Percentiles rank a stretch among this genome's conserved stretches.
These are phyloP conservation scores for Ogataea nonfermentans DNA, from an alignment of 805 yeast genomes.

Conservation along the genomic window DNA sequence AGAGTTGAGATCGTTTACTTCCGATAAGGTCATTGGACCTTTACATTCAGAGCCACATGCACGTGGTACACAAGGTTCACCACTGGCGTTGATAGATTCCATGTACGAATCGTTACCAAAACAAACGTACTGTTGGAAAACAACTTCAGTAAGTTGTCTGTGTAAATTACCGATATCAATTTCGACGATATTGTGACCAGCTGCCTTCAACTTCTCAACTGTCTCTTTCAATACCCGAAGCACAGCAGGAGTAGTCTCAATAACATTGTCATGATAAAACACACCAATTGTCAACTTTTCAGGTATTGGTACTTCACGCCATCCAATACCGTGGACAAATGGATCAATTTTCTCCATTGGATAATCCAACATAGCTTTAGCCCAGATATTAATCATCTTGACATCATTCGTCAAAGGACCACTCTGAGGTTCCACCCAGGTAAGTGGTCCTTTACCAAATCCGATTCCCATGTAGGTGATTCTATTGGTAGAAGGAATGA, in stretches of 20 bases:
- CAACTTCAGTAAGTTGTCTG: conserved; percentile 7
- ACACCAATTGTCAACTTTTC: conserved; percentile 44
- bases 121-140: conserved; percentile 6
- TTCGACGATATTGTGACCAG: conserved; percentile 52
- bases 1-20: conserved; percentile 1
- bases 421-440: conserved; percentile 43
- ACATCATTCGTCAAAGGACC: conserved; percentile 39
- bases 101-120: conserved; percentile 3
- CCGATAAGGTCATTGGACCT: conserved; percentile 1
- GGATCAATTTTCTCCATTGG: conserved; percentile 63
- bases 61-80: conserved; percentile 6
- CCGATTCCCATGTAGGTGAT: conserved; percentile 36
- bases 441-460: conserved; percentile 45
- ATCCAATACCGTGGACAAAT: conserved; percentile 42
- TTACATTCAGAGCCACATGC: conserved; percentile 6
- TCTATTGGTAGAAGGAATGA: conserved; percentile 44
- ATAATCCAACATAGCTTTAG: conserved; percentile 41
- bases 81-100: conserved; percentile 6
- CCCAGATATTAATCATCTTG: conserved; percentile 52
- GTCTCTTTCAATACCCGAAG: conserved; percentile 1
- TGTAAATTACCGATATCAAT: conserved; percentile 30
- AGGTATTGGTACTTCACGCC: conserved; percentile 31
- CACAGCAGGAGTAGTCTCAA: conserved; percentile 37
- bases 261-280: conserved; percentile 39
- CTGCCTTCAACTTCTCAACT: conserved; percentile 17